Conservation (phyloP, 2,329 filamentous ascomycete species). For the Plectosphaerella plurivora region DNA sequence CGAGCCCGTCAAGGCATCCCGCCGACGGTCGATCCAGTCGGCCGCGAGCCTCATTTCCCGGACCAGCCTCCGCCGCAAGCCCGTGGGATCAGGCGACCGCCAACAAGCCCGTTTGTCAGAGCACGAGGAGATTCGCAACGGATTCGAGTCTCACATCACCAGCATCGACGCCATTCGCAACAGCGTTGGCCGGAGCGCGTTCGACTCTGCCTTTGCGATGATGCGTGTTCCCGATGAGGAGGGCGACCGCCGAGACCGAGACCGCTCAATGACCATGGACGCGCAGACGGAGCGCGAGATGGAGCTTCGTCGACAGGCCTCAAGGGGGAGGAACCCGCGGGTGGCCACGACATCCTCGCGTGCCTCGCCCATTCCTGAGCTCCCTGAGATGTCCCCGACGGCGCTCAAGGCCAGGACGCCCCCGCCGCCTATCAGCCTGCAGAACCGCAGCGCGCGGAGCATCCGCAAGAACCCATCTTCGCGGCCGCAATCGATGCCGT, state of each 20-base stretch:
- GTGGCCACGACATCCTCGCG: constrained; percentile 1
- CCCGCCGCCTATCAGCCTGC: constrained; percentile 38
- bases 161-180: constrained; percentile 14
- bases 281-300: constrained; percentile 19
- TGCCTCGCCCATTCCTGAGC: constrained; percentile 18
- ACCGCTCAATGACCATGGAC: constrained; percentile 25
- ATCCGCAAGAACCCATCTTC: not conserved
- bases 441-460: constrained; percentile 18
- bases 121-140: constrained; percentile 11
- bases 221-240: not conserved
- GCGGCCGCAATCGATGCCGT: not conserved
- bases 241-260: constrained; percentile 9
- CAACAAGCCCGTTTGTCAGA: not conserved
- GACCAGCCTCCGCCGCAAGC: constrained; percentile 9
- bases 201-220: constrained; percentile 18
- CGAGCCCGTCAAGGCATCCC: constrained; percentile 1
- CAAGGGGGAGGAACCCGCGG: constrained; percentile 3
- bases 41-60: constrained; percentile 11
- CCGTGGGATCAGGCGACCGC: constrained; percentile 1
- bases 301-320: constrained; percentile 11
- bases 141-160: constrained; percentile 13
- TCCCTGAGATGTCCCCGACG: constrained; percentile 18
- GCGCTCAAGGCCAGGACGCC: constrained; percentile 26
- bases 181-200: constrained; percentile 19
- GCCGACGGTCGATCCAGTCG: constrained; percentile 10